Conservation (phyloP, 2,329 filamentous ascomycete species). For the Claviceps sp. region DNA sequence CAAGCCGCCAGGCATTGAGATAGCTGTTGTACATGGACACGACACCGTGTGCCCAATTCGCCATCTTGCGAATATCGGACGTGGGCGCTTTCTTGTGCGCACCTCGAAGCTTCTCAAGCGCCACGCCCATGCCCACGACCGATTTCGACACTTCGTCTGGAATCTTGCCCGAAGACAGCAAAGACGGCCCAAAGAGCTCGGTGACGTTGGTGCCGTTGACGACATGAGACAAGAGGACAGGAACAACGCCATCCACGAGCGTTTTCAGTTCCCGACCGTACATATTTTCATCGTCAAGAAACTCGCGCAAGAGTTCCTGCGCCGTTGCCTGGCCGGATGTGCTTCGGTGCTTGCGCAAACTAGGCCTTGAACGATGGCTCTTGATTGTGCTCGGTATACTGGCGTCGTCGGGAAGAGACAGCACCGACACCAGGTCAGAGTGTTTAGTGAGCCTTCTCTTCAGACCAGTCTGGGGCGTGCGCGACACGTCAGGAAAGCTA, state of each 20-base stretch:
- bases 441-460: conserved; percentile 78
- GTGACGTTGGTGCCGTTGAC: conserved; percentile 55
- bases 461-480: conserved; percentile 36
- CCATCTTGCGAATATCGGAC: conserved; percentile 55
- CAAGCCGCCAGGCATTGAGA: conserved; percentile 75
- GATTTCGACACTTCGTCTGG: conserved; percentile 60
- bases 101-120: conserved; percentile 69
- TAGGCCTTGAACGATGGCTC: conserved; percentile 64
- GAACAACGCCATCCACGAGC: conserved; percentile 86
- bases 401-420: conserved; percentile 56
- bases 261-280: conserved; percentile 88
- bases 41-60: conserved; percentile 70
- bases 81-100: conserved; percentile 71
- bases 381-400: conserved; percentile 45
- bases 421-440: conserved; percentile 83
- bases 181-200: conserved; percentile 51
- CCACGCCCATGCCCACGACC: conserved; percentile 87
- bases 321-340: conserved; percentile 55
- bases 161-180: conserved; percentile 29
- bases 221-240: conserved; percentile 76
- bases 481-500: conserved; percentile 14
- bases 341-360: conserved; percentile 60
- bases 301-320: conserved; percentile 64
- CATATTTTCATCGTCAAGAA: conserved; percentile 70
- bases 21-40: conserved; percentile 75